Conservation (phyloP, 257 asterid genomes). For the Solanum medicagineum region DNA sequence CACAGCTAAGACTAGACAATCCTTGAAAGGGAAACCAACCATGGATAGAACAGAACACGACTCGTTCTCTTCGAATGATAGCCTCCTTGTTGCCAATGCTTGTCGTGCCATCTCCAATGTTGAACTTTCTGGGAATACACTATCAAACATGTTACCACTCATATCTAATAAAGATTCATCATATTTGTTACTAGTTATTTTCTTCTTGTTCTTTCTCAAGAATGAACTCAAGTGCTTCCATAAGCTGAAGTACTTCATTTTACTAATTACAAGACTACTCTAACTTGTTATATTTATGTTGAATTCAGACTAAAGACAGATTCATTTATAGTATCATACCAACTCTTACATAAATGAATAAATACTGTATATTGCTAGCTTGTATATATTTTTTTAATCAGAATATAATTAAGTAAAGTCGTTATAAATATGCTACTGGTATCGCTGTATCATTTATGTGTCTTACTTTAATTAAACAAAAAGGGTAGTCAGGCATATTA, state of each 20-base stretch:
- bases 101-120: not conserved
- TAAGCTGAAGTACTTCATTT: not conserved
- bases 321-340: not conserved
- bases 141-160: not conserved
- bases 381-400: not conserved
- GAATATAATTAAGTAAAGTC: too few relatives aligned
- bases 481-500: too few relatives aligned
- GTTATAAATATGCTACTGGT: too few relatives aligned
- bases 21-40: slow-evolving; percentile 2
- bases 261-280: not conserved
- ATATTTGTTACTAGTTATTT: not conserved
- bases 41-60: slow-evolving; percentile 1
- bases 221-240: not conserved
- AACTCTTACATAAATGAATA: not conserved
- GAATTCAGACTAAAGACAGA: not conserved
- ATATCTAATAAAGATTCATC: not conserved
- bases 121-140: not conserved
- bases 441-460: too few relatives aligned
- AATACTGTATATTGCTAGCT: not conserved
- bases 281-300: not conserved
- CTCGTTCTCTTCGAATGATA: not conserved
- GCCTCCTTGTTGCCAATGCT: slow-evolving; percentile 2
- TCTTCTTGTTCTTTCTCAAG: not conserved
- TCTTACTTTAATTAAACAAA: too few relatives aligned
- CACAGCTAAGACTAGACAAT: not conserved